Conservation (phyloP, 768 basidiomycete species). For the Dacryopinax spathularia region DNA sequence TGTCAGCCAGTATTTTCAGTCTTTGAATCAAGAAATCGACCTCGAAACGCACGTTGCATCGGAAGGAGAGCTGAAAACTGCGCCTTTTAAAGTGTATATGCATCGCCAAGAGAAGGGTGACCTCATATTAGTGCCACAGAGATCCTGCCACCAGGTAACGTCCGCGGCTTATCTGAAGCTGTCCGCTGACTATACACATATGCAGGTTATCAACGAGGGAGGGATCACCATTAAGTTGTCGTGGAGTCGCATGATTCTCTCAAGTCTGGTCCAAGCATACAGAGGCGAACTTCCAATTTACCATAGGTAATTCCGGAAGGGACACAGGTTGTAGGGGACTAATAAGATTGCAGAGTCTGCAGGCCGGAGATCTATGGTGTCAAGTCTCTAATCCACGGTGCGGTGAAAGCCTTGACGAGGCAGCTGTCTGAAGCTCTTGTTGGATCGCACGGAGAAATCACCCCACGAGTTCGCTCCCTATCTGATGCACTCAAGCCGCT, state of each 20-base stretch:
- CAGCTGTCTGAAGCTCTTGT: neutral
- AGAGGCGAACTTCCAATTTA: slow-evolving; percentile 68
- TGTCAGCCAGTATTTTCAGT: slow-evolving; percentile 44
- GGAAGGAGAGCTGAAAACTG: slow-evolving; percentile 45
- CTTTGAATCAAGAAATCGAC: slow-evolving; percentile 34
- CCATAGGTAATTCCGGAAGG: too few relatives aligned
- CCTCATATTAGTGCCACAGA: slow-evolving; percentile 63
- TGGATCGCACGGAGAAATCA: neutral
- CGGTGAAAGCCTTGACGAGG: neutral
- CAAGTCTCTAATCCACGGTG: slow-evolving; percentile 30
- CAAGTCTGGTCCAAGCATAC: slow-evolving; percentile 44
- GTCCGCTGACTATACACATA: neutral
- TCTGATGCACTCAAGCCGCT: slow-evolving; percentile 38
- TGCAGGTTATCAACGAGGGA: slow-evolving; percentile 41
- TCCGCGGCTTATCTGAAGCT: neutral
- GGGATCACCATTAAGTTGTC: slow-evolving; percentile 72
- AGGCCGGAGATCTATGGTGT: slow-evolving; percentile 63
- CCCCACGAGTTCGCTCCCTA: neutral
- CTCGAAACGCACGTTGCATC: slow-evolving; percentile 56
- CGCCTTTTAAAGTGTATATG: slow-evolving; percentile 55
- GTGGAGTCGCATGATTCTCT: slow-evolving; percentile 73
- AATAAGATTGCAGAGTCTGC: slow-evolving; percentile 47
- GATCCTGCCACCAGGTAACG: slow-evolving; percentile 69
- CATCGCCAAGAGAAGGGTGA: slow-evolving; percentile 63
- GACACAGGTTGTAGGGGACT: too few relatives aligned